Evolutionary conservation across 495 filamentous ascomycete genomes (phyloP).

Genomic region (Chaetomium fimeti): DNA sequence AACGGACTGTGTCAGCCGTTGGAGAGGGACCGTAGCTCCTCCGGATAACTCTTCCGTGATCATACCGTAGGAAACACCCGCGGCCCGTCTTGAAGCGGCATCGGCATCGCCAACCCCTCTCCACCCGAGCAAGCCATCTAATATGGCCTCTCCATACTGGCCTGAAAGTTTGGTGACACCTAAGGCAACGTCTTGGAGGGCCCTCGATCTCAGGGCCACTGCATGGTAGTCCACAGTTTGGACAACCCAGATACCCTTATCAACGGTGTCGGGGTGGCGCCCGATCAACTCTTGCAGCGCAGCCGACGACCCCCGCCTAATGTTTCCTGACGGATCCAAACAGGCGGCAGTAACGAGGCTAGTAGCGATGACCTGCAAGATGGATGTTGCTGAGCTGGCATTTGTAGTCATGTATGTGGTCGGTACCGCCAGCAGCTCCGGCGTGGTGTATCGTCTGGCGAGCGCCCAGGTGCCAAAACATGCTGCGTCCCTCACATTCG

Average conservation of each 20-base stretch:
- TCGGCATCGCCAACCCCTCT: constrained; percentile 79
- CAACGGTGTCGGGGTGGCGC: constrained; percentile 80
- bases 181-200: constrained; percentile 71
- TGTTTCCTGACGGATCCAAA: constrained; percentile 87
- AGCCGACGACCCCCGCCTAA: constrained; percentile 85
- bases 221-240: constrained; percentile 91
- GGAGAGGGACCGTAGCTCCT: constrained; percentile 24
- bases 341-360: constrained; percentile 79
- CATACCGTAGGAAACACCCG: constrained; percentile 65
- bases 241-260: constrained; percentile 76
- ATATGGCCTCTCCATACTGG: constrained; percentile 67
- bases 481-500: constrained; percentile 93
- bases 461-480: constrained; percentile 95
- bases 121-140: constrained; percentile 77
- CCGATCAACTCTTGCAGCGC: constrained; percentile 93
- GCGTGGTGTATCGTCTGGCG: constrained; percentile 79
- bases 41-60: constrained; percentile 48
- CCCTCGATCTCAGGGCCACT: constrained; percentile 80
- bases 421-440: constrained; percentile 66
- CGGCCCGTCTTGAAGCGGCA: constrained; percentile 64
- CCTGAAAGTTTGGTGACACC: constrained; percentile 61
- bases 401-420: constrained; percentile 31
- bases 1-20: constrained; percentile 32
- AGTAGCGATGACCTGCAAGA: constrained; percentile 73
- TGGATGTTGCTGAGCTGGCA: constrained; percentile 36